Conservation (phyloP, 345 rosid genomes). For the Physaria fendleri region DNA sequence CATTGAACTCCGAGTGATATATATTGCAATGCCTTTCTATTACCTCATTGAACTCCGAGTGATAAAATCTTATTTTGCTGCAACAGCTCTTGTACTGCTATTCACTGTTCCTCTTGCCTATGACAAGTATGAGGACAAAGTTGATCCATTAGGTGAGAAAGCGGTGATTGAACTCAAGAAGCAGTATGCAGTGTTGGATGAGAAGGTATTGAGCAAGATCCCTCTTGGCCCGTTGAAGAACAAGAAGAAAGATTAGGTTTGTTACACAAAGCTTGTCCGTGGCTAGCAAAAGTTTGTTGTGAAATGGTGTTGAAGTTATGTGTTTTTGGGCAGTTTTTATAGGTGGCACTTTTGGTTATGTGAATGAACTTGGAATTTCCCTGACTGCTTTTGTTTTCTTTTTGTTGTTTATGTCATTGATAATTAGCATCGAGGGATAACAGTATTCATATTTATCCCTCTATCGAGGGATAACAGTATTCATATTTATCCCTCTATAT, state of each 20-base stretch:
- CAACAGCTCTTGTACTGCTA: conserved; percentile 53
- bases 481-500: neutral
- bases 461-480: conserved; percentile 4
- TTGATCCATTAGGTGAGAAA: conserved; percentile 75
- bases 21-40: neutral
- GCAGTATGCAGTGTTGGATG: conserved; percentile 69
- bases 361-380: conserved; percentile 27
- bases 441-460: conserved; percentile 4
- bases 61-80: too few species aligned
- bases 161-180: conserved; percentile 68
- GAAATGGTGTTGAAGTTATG: conserved; percentile 14
- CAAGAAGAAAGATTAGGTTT: conserved; percentile 64
- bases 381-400: conserved; percentile 1
- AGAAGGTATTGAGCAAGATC: conserved; percentile 68
- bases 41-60: too few species aligned
- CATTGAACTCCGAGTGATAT: too few species aligned
- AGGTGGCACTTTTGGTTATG: conserved; percentile 15
- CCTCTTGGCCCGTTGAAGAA: conserved; percentile 59
- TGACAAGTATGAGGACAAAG: conserved; percentile 81
- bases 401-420: conserved; percentile 9
- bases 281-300: conserved; percentile 19
- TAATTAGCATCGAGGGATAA: conserved; percentile 14
- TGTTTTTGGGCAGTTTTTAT: neutral
- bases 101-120: conserved; percentile 65
- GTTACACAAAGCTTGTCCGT: neutral